Evolutionary conservation across 164 flowering plant species (phyloP).

Genomic region (Kalanchoe fedtschenkoi): DNA sequence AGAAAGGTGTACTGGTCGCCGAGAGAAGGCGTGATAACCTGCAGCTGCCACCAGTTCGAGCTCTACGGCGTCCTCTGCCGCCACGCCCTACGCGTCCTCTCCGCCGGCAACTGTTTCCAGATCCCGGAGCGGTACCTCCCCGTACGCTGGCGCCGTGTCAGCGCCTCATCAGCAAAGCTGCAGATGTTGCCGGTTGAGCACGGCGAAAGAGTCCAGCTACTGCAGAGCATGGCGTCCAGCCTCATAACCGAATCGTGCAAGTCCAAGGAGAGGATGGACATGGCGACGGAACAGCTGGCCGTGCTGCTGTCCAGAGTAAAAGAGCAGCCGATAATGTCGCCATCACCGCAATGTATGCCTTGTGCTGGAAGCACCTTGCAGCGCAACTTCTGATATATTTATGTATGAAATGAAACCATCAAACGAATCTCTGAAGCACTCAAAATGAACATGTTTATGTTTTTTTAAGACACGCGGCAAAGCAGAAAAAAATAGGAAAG

Average conservation of each 20-base stretch:
- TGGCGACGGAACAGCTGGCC: slow-evolving; percentile 62
- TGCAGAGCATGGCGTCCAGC: slow-evolving; percentile 65
- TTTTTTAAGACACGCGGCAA: too few species aligned
- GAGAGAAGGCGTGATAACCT: slow-evolving; percentile 59
- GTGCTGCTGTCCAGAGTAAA: slow-evolving; percentile 54
- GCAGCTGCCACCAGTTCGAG: slow-evolving; percentile 86
- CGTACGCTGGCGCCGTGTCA: slow-evolving; percentile 65
- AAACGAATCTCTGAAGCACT: too few species aligned
- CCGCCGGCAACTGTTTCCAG: slow-evolving; percentile 82
- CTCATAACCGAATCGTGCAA: slow-evolving; percentile 70
- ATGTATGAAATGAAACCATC: too few species aligned
- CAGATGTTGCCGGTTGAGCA: slow-evolving; percentile 32
- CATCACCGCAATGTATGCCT: not conserved
- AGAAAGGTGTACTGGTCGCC: slow-evolving; percentile 74
- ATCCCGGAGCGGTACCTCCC: slow-evolving; percentile 87
- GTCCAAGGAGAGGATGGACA: slow-evolving; percentile 64
- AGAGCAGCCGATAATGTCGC: slow-evolving; percentile 38
- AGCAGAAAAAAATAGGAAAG: too few species aligned
- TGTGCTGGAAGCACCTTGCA: not conserved
- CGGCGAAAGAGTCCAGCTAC: slow-evolving; percentile 49
- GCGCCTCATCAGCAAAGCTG: slow-evolving; percentile 26
- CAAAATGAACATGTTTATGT: too few species aligned
- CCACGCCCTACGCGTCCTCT: slow-evolving; percentile 84
- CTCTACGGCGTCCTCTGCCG: slow-evolving; percentile 87
- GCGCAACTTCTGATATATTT: slow-evolving; percentile 1